Percentiles rank a stretch among this genome's conserved stretches.
These are phyloP conservation scores for Populus trichocarpa DNA, from an alignment of 441 rosid genomes.

Conservation along the genomic window DNA sequence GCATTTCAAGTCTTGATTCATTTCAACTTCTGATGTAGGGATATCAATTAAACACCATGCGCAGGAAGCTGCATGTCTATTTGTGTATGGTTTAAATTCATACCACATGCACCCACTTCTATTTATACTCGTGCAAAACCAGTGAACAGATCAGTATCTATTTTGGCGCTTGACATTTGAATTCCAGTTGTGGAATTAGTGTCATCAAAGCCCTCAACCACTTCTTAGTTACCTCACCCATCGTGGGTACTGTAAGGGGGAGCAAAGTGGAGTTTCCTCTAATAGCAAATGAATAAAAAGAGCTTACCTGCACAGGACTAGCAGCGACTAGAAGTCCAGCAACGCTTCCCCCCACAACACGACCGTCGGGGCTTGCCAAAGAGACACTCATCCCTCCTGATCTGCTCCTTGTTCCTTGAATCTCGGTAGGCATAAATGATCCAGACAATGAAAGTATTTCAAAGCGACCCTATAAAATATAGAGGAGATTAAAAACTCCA, in stretches of 20 bases:
- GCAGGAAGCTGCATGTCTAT: neutral
- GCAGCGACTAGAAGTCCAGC: slow-evolving; percentile 92
- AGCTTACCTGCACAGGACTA: slow-evolving; percentile 72
- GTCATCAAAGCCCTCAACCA: neutral
- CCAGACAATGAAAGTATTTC: slow-evolving; percentile 89
- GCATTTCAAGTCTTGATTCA: neutral
- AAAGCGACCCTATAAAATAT: slow-evolving; percentile 66
- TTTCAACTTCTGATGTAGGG: neutral
- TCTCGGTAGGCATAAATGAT: slow-evolving; percentile 84
- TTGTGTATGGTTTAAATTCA: neutral
- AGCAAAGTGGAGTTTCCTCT: neutral
- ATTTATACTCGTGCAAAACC: neutral
- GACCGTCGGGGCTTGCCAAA: slow-evolving; percentile 87
- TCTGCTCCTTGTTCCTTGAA: slow-evolving; percentile 72
- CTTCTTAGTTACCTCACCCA: neutral
- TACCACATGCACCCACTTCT: neutral
- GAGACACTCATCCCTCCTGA: slow-evolving; percentile 98
- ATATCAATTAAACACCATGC: neutral
- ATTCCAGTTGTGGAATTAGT: neutral
- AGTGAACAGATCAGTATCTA: neutral
- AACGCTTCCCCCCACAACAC: slow-evolving; percentile 91
- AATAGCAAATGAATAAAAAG: neutral
- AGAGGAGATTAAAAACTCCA: neutral
- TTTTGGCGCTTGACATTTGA: neutral
- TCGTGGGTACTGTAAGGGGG: neutral